phyloP scores from a whole-genome alignment of 2,329 filamentous ascomycete genomes.

The Ceratocystis papillata region DNA sequence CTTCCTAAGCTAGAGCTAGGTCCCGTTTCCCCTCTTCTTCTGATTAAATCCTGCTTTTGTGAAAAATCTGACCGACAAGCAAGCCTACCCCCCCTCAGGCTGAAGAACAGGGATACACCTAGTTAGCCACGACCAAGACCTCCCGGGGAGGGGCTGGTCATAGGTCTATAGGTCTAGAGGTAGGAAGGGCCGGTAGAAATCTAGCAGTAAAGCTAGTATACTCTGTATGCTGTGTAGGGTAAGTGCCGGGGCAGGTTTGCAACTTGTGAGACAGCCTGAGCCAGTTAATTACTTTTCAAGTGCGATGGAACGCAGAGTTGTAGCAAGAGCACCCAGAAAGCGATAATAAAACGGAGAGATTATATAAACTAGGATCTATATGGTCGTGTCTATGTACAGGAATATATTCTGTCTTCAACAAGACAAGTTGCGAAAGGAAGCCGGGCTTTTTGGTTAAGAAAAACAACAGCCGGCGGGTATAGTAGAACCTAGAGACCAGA shows the following conservation, averaged over 20 bases:
- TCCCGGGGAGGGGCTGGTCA: neutral
- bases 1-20: no score
- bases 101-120: neutral
- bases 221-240: no score
- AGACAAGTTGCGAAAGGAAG: neutral
- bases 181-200: neutral
- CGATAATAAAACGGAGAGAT: neutral
- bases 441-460: neutral
- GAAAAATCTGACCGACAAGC: neutral
- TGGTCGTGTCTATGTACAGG: constrained; percentile 10
- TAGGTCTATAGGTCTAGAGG: neutral
- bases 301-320: neutral
- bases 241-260: neutral
- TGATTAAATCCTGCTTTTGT: neutral
- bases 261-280: no score
- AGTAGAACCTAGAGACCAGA: neutral
- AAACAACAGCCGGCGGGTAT: no score
- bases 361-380: neutral
- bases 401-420: constrained; percentile 5
- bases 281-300: no score
- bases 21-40: neutral
- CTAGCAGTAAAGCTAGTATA: neutral
- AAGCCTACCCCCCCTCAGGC: neutral
- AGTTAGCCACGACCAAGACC: neutral
- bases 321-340: neutral